Conservation (phyloP, 306 rosid genomes). For the Vicia villosa region DNA sequence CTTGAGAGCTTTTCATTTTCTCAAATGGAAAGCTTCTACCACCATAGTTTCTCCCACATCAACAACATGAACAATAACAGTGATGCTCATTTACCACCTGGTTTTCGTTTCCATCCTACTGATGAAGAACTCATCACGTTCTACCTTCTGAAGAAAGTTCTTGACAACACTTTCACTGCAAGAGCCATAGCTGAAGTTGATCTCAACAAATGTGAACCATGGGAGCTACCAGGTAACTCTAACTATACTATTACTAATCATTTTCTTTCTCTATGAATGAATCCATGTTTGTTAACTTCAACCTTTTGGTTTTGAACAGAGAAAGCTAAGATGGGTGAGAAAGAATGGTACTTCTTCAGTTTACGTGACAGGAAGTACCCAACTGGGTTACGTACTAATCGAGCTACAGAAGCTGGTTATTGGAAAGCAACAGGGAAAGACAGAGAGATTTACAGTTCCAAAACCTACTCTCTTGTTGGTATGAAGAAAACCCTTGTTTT, state of each 20-base stretch:
- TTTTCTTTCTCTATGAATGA: neutral
- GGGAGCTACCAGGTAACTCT: slow-evolving; percentile 88
- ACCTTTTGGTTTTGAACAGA: slow-evolving; percentile 49
- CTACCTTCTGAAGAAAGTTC: slow-evolving; percentile 89
- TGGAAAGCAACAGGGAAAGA: slow-evolving; percentile 99
- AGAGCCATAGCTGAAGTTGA: slow-evolving; percentile 96
- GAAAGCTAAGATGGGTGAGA: slow-evolving; percentile 97
- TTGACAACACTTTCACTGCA: slow-evolving; percentile 67
- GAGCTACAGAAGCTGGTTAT: slow-evolving; percentile 97
- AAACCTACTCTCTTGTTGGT: slow-evolving; percentile 73
- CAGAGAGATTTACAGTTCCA: slow-evolving; percentile 81
- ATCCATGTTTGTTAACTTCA: too few relatives aligned
- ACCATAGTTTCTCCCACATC: slow-evolving; percentile 3
- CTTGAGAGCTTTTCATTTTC: too few relatives aligned
- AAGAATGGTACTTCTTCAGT: slow-evolving; percentile 96
- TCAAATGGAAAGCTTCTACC: slow-evolving; percentile 39
- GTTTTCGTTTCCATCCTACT: slow-evolving; percentile 94
- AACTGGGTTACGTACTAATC: slow-evolving; percentile 81
- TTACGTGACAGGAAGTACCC: slow-evolving; percentile 88
- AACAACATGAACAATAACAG: slow-evolving; percentile 13
- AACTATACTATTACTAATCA: neutral
- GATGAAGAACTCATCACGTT: slow-evolving; percentile 91
- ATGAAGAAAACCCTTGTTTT: slow-evolving; percentile 98
- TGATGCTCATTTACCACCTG: slow-evolving; percentile 75
- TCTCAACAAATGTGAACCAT: slow-evolving; percentile 96